Evolutionary conservation across 345 rosid genomes (phyloP), one percentile per base, ranked within the genome.

Genomic region (Hypericum androsaemum): DNA sequence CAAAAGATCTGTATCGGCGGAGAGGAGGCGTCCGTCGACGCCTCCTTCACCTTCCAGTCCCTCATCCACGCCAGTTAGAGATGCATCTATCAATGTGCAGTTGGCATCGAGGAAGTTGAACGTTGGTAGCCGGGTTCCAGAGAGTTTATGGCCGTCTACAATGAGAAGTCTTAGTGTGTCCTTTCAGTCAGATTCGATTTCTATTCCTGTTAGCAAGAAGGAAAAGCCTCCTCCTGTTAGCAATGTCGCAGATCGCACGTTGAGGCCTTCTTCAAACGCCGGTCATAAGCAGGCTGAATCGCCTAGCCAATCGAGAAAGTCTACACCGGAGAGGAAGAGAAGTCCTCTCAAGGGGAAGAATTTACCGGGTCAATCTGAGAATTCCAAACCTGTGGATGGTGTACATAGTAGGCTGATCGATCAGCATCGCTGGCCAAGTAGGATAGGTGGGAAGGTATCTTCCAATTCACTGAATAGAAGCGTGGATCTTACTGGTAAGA

Each of bases 91-190:
- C n/a, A 77, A 80, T 66, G 58, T 64, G 51, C 77, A 73, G 17
- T 56, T 73, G 47, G 60, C 80, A 43, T 69, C 86, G 57, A 80
- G 96, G 72, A 81, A 86, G 77, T 54, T 74, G 52, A 76, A 77
- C 53, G 61, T 68, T 11, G 83, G 66, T 9, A 42, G 86, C 43
- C 75, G 84, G 57, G 65, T 85, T 66, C 86, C 89, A 5, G 98
- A 92, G 70, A 69, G 94, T 64, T 74, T 92, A 74, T 92, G 98
- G 98, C 98, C 98, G 63, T 92, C 98, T 51, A 92, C 98, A 9
- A 92, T 92, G 96, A 77, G 98, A 73, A 92, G 95, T 73, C 94
- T 88, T 58, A 92, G 81, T 50, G 96, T 79, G 58, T 83, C 98
- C 6, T 85, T 92, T 76, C 98, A 92, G 79, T 85, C 90, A 0